These are phyloP conservation scores for Malania oleifera DNA, from an alignment of 164 flowering plant species.

Conservation along the genomic window DNA sequence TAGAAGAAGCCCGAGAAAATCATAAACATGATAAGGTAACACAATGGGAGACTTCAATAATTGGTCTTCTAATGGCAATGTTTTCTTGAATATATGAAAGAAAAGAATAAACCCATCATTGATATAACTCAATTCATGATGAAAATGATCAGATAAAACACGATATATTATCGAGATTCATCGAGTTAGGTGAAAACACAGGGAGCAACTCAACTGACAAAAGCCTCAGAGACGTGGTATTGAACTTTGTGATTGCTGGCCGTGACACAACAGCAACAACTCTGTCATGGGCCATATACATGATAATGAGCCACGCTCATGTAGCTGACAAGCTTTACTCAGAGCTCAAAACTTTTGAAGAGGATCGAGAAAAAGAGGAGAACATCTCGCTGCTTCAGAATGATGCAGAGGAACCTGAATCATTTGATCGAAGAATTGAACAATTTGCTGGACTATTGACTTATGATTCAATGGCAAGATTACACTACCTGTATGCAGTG, in stretches of 20 bases:
- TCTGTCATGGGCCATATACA: slow-evolving; percentile 83
- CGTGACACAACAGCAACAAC: slow-evolving; percentile 93
- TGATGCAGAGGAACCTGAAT: slow-evolving; percentile 30
- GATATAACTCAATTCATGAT: background rate
- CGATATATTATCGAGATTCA: slow-evolving; percentile 84
- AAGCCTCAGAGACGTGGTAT: slow-evolving; percentile 80
- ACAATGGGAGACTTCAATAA: background rate
- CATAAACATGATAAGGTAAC: slow-evolving; percentile 37
- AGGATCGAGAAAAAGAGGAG: slow-evolving; percentile 53
- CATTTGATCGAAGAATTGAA: slow-evolving; percentile 44
- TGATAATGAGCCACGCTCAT: slow-evolving; percentile 58
- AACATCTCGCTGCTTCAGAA: slow-evolving; percentile 31
- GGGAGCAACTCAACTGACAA: slow-evolving; percentile 63
- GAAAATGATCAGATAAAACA: slow-evolving; percentile 49
- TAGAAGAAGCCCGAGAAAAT: slow-evolving; percentile 34
- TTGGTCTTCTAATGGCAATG: background rate
- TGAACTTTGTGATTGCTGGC: slow-evolving; percentile 93
- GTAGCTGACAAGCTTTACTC: slow-evolving; percentile 61
- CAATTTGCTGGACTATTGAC: slow-evolving; percentile 60
- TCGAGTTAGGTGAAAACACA: slow-evolving; percentile 61
- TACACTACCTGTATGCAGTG: slow-evolving; percentile 76
- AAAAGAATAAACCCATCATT: background rate
- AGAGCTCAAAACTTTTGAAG: slow-evolving; percentile 62
- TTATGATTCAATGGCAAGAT: slow-evolving; percentile 66
- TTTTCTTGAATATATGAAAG: background rate